Evolutionary conservation across 129 eudicot genomes (phyloP), one percentile per base, ranked within the genome.

Genomic region (Glebionis coronaria): DNA sequence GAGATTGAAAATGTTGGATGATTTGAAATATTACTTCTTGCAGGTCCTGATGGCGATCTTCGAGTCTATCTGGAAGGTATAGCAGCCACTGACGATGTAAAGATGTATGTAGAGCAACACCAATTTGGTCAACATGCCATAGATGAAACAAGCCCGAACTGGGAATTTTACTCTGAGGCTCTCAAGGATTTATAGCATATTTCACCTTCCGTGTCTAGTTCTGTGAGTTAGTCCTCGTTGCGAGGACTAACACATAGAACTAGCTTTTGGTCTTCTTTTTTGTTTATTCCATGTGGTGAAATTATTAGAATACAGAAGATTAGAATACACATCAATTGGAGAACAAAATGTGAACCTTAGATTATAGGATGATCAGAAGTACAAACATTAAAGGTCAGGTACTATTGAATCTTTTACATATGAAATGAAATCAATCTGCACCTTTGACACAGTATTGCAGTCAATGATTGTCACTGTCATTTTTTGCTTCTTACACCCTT

Each of bases 11-110:
- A 35, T 35, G 42, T 1, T 7, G 42, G 9, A 35, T 44, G 13
- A 5, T 57, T 54, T 29, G 3, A 73, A 11, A 12, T 63, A 15
- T 62, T 56, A 27, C 69, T 71, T 45, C 44, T 40, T 62, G 73
- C 83, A 91, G 95, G 98, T 13, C 96, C 98, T 23, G 82, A 78
- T 44, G 98, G 98, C 19, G 86, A 88, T 64, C 78, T 92, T 62
- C 85, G 95, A 18, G 75, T 70, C 35, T 92, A 92, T 79, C 56
- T 92, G 49, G 87, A 88, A 72, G 81, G 83, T 4, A 44, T 92
- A 65, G 84, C 86, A 2, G 28, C 19, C 15, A 73, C 72, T 65
- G 65, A 71, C n/a, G 60, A 77, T 40, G 45, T 65, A 19, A 63
- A 77, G 54, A 59, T 18, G 64, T 65, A 77, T n/a, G 25, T 77